These are phyloP conservation scores for Phalaenopsis equestris DNA, from an alignment of 106 monocot genomes.

Conservation along the genomic window DNA sequence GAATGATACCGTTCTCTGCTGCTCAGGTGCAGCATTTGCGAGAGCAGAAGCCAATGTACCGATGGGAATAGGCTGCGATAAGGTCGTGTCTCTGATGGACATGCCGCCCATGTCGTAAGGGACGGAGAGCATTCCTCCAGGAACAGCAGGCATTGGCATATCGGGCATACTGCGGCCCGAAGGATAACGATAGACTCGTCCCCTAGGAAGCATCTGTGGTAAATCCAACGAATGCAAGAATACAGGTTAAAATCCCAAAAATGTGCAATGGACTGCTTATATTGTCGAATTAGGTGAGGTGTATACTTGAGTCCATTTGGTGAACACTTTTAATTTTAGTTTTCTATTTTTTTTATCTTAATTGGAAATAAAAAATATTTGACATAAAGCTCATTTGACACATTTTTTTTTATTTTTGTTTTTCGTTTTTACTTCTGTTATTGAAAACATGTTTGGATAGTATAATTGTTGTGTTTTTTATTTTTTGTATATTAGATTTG, in stretches of 20 bases:
- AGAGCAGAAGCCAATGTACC: constrained; percentile 45
- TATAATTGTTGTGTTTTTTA: too few relatives aligned
- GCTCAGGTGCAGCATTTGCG: constrained; percentile 52
- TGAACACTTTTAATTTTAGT: too few relatives aligned
- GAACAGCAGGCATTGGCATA: constrained; percentile 29
- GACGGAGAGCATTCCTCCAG: constrained; percentile 30
- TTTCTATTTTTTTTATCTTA: too few relatives aligned
- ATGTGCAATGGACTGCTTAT: too few relatives aligned
- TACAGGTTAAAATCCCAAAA: neutral
- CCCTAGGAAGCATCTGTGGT: constrained; percentile 46
- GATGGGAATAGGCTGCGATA: constrained; percentile 45
- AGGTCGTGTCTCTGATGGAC: constrained; percentile 18
- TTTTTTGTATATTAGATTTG: too few relatives aligned
- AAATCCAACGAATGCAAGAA: neutral
- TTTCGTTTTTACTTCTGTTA: too few relatives aligned
- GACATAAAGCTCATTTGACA: too few relatives aligned
- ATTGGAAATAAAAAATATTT: too few relatives aligned
- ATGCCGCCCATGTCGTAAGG: constrained; percentile 41
- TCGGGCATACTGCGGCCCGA: constrained; percentile 49
- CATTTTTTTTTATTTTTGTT: too few relatives aligned
- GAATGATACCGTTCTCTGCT: constrained; percentile 45
- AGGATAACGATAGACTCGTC: constrained; percentile 61
- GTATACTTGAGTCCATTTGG: too few relatives aligned
- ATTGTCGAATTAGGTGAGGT: too few relatives aligned
- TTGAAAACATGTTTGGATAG: too few relatives aligned